These are phyloP conservation scores for Taiozyma onychis DNA, from an alignment of 1,139 yeast species.

Conservation along the genomic window DNA sequence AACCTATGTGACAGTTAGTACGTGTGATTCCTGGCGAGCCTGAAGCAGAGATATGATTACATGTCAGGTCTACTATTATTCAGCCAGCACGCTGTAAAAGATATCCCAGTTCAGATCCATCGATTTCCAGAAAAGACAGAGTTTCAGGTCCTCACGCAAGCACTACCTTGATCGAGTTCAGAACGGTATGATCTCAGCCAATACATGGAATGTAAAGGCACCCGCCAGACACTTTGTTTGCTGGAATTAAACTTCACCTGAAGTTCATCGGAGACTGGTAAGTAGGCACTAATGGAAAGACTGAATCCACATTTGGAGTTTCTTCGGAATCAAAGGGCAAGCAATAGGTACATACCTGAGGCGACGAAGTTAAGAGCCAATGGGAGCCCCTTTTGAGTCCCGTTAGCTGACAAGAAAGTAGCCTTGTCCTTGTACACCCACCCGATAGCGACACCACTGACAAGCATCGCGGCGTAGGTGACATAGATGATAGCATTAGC, in stretches of 20 bases:
- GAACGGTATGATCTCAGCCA: constrained; percentile 74
- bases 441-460: constrained; percentile 55
- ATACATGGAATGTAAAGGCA: constrained; percentile 30
- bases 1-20: constrained; percentile 39
- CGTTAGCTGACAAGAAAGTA: constrained; percentile 68
- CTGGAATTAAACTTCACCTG: constrained; percentile 19
- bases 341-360: constrained; percentile 56
- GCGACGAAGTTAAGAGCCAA: constrained; percentile 82
- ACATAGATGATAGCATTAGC: constrained; percentile 76
- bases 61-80: too few relatives aligned
- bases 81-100: not conserved
- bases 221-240: constrained; percentile 37
- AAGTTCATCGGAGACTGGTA: constrained; percentile 2
- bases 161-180: constrained; percentile 80
- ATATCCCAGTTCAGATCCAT: not conserved
- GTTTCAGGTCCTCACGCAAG: constrained; percentile 75
- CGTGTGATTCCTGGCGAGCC: not conserved
- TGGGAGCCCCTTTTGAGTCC: constrained; percentile 77
- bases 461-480: constrained; percentile 61
- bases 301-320: not conserved
- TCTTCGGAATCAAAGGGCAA: not conserved
- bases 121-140: constrained; percentile 9
- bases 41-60: not conserved
- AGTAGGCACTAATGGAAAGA: not conserved
- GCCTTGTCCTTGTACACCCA: constrained; percentile 41